phyloP scores from a whole-genome alignment of 1,284 basidiomycete species.

The Golubevia sp. region DNA sequence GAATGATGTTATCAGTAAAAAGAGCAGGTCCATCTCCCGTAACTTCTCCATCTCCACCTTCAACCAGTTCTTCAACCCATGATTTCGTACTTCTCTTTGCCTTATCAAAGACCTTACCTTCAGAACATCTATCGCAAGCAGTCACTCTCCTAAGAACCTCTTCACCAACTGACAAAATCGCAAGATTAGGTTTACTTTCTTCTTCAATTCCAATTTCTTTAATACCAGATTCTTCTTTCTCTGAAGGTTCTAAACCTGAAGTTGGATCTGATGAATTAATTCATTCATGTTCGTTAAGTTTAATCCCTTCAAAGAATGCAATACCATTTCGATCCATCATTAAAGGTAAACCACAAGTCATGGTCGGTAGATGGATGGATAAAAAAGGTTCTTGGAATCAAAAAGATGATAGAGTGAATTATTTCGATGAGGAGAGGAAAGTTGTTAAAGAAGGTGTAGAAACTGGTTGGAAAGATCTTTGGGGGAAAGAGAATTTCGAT shows the following conservation, averaged over 20 bases:
- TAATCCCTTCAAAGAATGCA: constrained; percentile 26
- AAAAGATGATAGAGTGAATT: constrained; percentile 23
- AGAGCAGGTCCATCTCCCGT: constrained; percentile 15
- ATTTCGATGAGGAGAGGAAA: constrained; percentile 1
- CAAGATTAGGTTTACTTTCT: constrained; percentile 31
- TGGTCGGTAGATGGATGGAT: constrained; percentile 39
- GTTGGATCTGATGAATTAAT: too few relatives aligned
- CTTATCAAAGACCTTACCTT: constrained; percentile 38
- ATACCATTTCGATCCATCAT: constrained; percentile 40
- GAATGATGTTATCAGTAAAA: constrained; percentile 21
- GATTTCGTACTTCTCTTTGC: constrained; percentile 37
- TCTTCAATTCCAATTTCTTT: constrained; percentile 27
- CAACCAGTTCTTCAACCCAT: constrained; percentile 6
- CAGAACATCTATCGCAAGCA: constrained; percentile 22
- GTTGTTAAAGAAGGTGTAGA: constrained; percentile 12
- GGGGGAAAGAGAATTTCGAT: constrained; percentile 45
- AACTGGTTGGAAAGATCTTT: constrained; percentile 37
- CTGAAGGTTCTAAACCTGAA: constrained; percentile 4
- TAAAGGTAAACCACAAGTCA: constrained; percentile 27
- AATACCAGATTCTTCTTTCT: constrained; percentile 22
- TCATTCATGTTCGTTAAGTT: constrained; percentile 31
- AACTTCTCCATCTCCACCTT: constrained; percentile 15
- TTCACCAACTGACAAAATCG: constrained; percentile 14
- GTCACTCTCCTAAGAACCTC: constrained; percentile 27
- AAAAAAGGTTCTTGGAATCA: constrained; percentile 37